phyloP scores from a whole-genome alignment of 352 stramenopile genomes.

The Saprolegnia parasitica region DNA sequence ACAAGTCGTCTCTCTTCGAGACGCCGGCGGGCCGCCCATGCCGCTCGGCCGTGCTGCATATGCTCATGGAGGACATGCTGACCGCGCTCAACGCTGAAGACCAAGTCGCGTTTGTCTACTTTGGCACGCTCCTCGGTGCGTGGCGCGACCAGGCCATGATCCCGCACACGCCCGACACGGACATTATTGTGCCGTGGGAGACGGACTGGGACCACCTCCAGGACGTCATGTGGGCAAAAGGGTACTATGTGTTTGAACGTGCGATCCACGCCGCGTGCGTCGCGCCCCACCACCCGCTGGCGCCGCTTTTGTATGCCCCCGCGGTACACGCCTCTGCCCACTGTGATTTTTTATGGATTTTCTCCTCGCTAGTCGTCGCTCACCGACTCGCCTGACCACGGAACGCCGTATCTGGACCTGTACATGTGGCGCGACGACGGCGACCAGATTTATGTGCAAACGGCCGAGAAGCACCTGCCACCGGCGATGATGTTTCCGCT shows the following conservation, averaged over 20 bases:
- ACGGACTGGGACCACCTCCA: slow-evolving; percentile 9
- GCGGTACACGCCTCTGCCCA: not conserved
- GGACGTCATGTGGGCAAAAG: not conserved
- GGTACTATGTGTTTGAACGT: not conserved
- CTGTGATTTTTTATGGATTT: not conserved
- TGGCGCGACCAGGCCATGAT: slow-evolving; percentile 5
- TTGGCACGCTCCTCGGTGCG: not conserved
- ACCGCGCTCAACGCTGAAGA: not conserved
- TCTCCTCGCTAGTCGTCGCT: not conserved
- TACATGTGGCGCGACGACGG: not conserved
- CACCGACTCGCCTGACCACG: slow-evolving; percentile 1
- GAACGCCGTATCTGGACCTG: slow-evolving; percentile 3
- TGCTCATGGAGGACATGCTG: slow-evolving; percentile 5
- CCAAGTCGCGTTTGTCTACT: slow-evolving; percentile 15
- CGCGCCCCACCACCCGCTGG: not conserved
- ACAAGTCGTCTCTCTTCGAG: slow-evolving; percentile 3
- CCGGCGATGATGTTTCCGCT: slow-evolving; percentile 2
- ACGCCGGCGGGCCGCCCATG: not conserved
- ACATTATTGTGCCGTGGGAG: not conserved
- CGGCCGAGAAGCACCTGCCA: not conserved
- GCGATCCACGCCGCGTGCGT: not conserved
- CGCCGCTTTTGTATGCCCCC: not conserved
- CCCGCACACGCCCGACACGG: not conserved
- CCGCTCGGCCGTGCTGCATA: slow-evolving; percentile 5
- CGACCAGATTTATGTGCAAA: not conserved